Base-by-base conservation (phyloP, 768 basidiomycete genomes). In the Nevesoporus exiguus region DNA sequence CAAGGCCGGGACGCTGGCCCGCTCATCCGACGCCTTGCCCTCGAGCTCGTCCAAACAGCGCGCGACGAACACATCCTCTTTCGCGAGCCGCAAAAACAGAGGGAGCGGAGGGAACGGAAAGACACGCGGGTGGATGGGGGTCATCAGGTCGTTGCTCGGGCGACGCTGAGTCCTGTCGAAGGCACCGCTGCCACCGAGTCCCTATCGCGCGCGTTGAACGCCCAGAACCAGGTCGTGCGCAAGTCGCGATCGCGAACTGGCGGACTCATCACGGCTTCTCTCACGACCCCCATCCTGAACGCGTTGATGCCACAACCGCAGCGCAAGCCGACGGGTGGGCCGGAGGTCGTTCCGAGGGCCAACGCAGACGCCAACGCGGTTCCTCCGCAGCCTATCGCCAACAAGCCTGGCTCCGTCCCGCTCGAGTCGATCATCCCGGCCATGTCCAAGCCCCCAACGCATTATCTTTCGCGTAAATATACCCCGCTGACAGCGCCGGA, bases 391-490 rank as follows among this genome's bases (percentile, higher is more conserved):
- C 58, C 66, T 6, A 55, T 59, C 11, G 55, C 63, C 8, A 74
- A 49, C 25, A 73, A 70, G 58, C 75, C 63, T 8, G 70, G 65
- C 33, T 77, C 70, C 5, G 88, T 90, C 9, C 86, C 89, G 5
- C 74, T 91, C 10, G 89, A 92, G 63, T 86, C 85, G 11, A 93
- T 94, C 57, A 89, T 93, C 40, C 90, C 92, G 0, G 85, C 80
- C 1, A 83, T 74, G 10, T 77, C 88, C 17, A 90, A 90, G 64
- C 92, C 90, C 0, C 90, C 92, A 0, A 93, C 90, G 0, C 86
- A 93, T 33, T 90, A 90, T 61, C 82, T 92, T 21, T 85, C 89
- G 1, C 79, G 85, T 37, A 80, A 79, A 10, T 90, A 91, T 63
- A 83, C 88, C 0, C 81, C 89, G 0, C 76, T 91, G 36, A 87